phyloP scores from a whole-genome alignment of 306 rosid species.

The Alnus glutinosa region DNA sequence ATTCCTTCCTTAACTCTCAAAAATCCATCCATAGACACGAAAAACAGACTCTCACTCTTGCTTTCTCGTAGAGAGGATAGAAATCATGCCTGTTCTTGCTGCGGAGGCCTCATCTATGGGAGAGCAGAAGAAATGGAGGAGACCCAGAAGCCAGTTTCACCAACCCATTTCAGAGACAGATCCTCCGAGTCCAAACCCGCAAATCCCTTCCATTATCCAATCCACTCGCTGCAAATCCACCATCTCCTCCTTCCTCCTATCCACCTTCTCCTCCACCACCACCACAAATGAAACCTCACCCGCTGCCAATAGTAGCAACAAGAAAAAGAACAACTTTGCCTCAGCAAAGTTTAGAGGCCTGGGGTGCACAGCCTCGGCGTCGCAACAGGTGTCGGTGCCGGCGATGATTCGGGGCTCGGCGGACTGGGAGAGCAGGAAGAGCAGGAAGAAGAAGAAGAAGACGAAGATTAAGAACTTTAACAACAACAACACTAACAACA shows the following conservation, averaged over 20 bases:
- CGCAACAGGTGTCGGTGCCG: conserved; percentile 88
- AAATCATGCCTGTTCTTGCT: conserved; percentile 58
- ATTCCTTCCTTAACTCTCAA: conserved; percentile 2
- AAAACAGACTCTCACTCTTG: background rate
- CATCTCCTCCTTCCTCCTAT: conserved; percentile 76
- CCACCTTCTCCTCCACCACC: conserved; percentile 52
- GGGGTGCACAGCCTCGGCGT: conserved; percentile 77
- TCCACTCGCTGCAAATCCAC: conserved; percentile 76
- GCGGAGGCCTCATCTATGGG: conserved; percentile 40
- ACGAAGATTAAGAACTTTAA: conserved; percentile 25
- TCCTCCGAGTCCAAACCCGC: conserved; percentile 40
- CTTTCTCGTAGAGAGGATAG: background rate
- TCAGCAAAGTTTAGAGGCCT: conserved; percentile 70
- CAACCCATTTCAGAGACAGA: conserved; percentile 61
- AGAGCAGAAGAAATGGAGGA: conserved; percentile 67
- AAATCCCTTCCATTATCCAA: conserved; percentile 53
- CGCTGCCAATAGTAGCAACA: conserved; percentile 25
- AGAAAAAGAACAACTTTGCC: conserved; percentile 64
- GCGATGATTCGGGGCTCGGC: conserved; percentile 74
- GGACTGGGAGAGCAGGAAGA: conserved; percentile 74
- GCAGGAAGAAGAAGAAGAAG: conserved; percentile 56
- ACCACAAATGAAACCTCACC: conserved; percentile 43
- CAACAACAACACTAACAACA: conserved; percentile 19
- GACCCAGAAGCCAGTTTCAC: conserved; percentile 58
- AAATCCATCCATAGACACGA: background rate